These are phyloP conservation scores for Vigna hirtella DNA, from an alignment of 306 rosid species.

Conservation along the genomic window DNA sequence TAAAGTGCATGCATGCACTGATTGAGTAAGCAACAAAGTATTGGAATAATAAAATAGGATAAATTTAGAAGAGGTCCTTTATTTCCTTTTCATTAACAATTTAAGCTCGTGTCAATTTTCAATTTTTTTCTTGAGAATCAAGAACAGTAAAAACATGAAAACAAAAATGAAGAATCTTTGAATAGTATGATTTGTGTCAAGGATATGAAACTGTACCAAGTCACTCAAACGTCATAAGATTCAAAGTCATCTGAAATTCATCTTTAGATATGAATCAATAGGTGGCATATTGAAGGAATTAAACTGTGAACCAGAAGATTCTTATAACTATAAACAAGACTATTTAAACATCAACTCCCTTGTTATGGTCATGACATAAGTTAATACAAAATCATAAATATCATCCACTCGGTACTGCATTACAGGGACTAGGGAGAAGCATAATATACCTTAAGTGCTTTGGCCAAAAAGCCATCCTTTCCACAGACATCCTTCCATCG, in stretches of 20 bases:
- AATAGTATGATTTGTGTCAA: neutral
- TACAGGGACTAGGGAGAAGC: conserved; percentile 41
- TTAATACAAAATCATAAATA: conserved; percentile 21
- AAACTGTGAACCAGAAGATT: neutral
- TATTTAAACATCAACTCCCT: conserved; percentile 23
- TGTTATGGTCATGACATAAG: conserved; percentile 5
- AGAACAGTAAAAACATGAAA: no score
- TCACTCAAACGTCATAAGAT: neutral
- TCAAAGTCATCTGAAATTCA: neutral
- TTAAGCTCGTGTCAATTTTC: neutral
- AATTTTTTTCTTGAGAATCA: neutral
- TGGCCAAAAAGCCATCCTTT: conserved; percentile 83
- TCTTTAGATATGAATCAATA: neutral
- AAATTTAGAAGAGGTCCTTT: neutral
- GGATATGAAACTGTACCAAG: neutral
- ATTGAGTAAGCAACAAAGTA: neutral
- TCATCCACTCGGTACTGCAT: conserved; percentile 31
- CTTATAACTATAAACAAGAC: neutral
- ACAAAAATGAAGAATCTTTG: no score
- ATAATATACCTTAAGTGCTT: conserved; percentile 78
- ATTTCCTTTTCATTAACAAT: neutral
- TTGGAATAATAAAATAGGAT: neutral
- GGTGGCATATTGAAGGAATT: neutral
- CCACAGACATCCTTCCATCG: conserved; percentile 89
- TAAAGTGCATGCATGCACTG: neutral